These are phyloP conservation scores for Somion occarium DNA, from an alignment of 1,284 basidiomycete species.

Conservation along the genomic window DNA sequence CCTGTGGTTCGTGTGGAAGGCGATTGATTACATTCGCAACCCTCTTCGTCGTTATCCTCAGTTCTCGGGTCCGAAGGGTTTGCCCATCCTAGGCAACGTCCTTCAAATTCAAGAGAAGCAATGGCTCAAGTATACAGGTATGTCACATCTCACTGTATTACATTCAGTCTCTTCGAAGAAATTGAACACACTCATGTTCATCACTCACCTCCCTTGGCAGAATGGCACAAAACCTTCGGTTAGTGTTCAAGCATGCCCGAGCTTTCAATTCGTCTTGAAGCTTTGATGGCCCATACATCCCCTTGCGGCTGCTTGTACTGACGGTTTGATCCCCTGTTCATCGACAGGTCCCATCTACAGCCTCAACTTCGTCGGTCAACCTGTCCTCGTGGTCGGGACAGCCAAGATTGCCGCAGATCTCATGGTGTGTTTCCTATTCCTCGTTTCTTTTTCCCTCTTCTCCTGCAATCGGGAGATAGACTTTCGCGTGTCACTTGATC, in stretches of 20 bases:
- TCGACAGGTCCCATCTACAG: conserved; percentile 7
- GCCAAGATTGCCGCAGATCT: conserved; percentile 6
- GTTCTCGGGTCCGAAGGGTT: conserved; percentile 1
- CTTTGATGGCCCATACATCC: no score
- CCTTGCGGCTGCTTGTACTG: no score
- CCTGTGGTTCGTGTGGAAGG: neutral
- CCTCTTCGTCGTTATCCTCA: conserved; percentile 2
- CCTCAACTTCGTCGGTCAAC: conserved; percentile 6
- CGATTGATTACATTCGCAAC: conserved; percentile 1
- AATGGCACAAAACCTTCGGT: conserved; percentile 7
- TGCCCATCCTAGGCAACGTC: conserved; percentile 2
- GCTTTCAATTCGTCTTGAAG: no score
- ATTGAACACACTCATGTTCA: neutral
- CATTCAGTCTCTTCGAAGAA: no score
- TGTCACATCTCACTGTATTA: neutral
- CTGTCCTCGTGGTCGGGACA: conserved; percentile 5
- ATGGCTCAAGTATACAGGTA: conserved; percentile 6
- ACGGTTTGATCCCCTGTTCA: no score
- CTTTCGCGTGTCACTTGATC: no score
- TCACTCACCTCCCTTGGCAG: no score
- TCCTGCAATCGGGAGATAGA: no score
- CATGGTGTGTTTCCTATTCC: conserved; percentile 3
- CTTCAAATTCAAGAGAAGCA: conserved; percentile 4
- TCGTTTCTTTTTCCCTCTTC: no score
- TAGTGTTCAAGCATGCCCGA: neutral